phyloP scores from a whole-genome alignment of 202 grass and related monocot genomes.

The Bolboschoenoplectus hybrid region DNA sequence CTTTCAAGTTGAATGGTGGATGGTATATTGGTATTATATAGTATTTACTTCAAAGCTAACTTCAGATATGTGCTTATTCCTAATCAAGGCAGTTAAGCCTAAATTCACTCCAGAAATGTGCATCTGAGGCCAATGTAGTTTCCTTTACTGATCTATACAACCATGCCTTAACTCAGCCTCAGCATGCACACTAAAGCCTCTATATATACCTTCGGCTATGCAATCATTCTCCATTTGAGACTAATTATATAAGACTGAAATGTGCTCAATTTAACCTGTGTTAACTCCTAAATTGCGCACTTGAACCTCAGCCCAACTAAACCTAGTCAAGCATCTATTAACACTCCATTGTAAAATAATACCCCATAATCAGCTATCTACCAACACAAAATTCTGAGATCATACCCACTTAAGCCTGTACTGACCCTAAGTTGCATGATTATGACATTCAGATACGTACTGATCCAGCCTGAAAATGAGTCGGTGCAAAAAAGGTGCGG shows the following conservation, averaged over 20 bases:
- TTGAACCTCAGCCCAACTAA: not conserved
- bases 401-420: not conserved
- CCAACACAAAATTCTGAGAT: not conserved
- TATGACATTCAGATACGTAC: not conserved
- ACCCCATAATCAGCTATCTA: not conserved
- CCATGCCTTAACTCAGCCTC: too few relatives aligned
- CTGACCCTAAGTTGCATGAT: not conserved
- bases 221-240: not conserved
- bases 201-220: too few relatives aligned
- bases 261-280: not conserved
- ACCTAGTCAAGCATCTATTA: not conserved
- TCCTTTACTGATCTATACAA: too few relatives aligned
- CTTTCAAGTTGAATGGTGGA: too few relatives aligned
- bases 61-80: too few relatives aligned
- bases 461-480: not conserved
- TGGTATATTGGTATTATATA: too few relatives aligned
- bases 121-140: too few relatives aligned
- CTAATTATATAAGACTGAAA: not conserved
- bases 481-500: not conserved
- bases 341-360: not conserved
- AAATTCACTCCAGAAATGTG: too few relatives aligned
- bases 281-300: not conserved
- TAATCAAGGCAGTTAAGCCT: too few relatives aligned
- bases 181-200: too few relatives aligned
- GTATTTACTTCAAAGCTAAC: too few relatives aligned